Percentiles rank a stretch among this genome's conserved stretches.
phyloP scores from a whole-genome alignment of 2,329 filamentous ascomycete genomes.

The Pestalotiopsis sp. region DNA sequence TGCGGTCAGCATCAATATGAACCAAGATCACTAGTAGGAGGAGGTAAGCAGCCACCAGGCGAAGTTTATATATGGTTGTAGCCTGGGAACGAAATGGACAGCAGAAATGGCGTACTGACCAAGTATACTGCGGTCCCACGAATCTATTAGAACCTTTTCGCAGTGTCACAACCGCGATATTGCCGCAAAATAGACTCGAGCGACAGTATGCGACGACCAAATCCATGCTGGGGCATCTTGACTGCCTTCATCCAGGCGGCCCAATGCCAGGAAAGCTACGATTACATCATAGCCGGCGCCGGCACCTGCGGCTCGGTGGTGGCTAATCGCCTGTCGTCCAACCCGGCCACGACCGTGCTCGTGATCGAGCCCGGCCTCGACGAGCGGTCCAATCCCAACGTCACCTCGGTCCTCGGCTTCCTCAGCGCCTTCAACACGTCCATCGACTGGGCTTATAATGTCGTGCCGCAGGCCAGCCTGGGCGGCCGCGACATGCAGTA shows the following conservation, averaged over 20 bases:
- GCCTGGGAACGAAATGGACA: neutral
- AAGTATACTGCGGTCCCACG: neutral
- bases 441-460: slow-evolving; percentile 33
- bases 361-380: slow-evolving; percentile 39
- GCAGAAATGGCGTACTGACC: neutral
- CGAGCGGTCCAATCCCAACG: slow-evolving; percentile 32
- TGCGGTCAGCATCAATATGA: neutral
- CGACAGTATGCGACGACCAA: neutral
- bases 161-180: neutral
- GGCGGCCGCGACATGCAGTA: slow-evolving; percentile 32
- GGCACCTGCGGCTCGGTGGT: slow-evolving; percentile 37
- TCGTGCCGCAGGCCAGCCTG: slow-evolving; percentile 26
- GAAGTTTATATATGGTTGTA: neutral
- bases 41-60: neutral
- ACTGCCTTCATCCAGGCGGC: neutral
- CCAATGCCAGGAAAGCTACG: slow-evolving; percentile 23
- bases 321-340: slow-evolving; percentile 36
- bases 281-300: slow-evolving; percentile 40
- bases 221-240: neutral
- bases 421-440: slow-evolving; percentile 24
- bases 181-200: neutral
- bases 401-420: slow-evolving; percentile 30
- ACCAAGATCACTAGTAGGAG: neutral
- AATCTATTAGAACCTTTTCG: neutral
- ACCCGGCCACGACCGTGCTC: slow-evolving; percentile 31